Evolutionary conservation across 805 yeast genomes (phyloP).

Genomic region (Sungouiozyma ichnusensis): DNA sequence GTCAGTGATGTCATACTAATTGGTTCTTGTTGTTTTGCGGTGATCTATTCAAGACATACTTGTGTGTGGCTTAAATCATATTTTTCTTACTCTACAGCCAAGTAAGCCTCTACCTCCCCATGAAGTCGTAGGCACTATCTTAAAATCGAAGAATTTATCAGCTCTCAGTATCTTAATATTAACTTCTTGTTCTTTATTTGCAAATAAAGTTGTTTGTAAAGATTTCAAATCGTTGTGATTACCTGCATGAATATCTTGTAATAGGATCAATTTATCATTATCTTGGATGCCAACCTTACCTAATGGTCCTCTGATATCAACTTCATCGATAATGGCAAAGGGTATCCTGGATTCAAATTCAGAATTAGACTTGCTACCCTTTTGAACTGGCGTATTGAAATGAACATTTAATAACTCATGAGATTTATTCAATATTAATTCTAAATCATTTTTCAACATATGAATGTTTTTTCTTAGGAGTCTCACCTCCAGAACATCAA

Average conservation of each 20-base stretch:
- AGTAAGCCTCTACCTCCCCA: slow-evolving; percentile 65
- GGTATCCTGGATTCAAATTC: slow-evolving; percentile 29
- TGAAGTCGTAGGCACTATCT: slow-evolving; percentile 36
- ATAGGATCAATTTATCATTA: slow-evolving; percentile 44
- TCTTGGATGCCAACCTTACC: slow-evolving; percentile 39
- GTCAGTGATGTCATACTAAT: too few species aligned
- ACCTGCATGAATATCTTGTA: slow-evolving; percentile 45
- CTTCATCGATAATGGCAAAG: slow-evolving; percentile 45
- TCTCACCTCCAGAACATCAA: slow-evolving; percentile 67
- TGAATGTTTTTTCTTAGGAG: slow-evolving; percentile 53
- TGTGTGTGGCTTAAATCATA: slow-evolving; percentile 20
- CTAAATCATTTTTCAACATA: slow-evolving; percentile 60
- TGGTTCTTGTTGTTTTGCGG: too few species aligned
- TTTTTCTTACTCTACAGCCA: slow-evolving; percentile 40
- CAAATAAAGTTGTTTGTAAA: slow-evolving; percentile 36
- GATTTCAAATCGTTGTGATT: slow-evolving; percentile 43
- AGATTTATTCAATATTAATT: slow-evolving; percentile 36
- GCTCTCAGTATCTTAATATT: slow-evolving; percentile 27
- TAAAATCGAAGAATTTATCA: slow-evolving; percentile 17
- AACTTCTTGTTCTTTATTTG: slow-evolving; percentile 26
- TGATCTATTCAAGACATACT: slow-evolving; percentile 29
- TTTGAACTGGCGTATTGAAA: slow-evolving; percentile 20
- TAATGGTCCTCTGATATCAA: slow-evolving; percentile 49
- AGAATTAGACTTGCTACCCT: neutral
- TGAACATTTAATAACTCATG: slow-evolving; percentile 38